Evolutionary conservation across 2,329 filamentous ascomycete species (phyloP), one percentile per base, ranked within the genome.

Genomic region (Fusarium sp.): DNA sequence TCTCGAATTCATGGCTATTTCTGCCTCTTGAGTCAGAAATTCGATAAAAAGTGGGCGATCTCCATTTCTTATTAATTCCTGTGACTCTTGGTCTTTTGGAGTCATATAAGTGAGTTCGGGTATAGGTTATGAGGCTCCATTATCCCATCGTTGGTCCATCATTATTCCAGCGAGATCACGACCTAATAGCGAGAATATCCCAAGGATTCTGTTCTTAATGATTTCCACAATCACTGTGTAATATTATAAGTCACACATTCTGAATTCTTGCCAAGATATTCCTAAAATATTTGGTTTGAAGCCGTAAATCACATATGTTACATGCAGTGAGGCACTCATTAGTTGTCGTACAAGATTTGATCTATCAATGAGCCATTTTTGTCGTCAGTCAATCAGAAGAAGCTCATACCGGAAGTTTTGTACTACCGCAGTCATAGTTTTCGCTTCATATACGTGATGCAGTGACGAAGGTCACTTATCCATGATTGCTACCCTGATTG

Each of bases 351-450:
- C 14, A 13, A 31, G 4, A 5, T 20, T 29, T 27, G 27, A 27
- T 27, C 13, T 46, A 22, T 12, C 10, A 18, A 36, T 8, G 3
- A 29, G 44, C 5, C 3, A 2, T 11, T 22, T 33, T 2, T 6
- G 5, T 49, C 0, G 4, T 22, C n/a, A 50, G 8, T 13, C n/a
- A 35, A 25, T 50, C 7, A 49, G 11, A 8, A 13, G 5, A 15
- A 14, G 3, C 17, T 35, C 5, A 20, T 25, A 11, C 4, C 0
- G 0, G 17, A 25, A 35, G 6, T 0, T 0, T 18, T 5, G 9
- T 20, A 13, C 9, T 5, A 35, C 14, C 12, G 2, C 47, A 1
- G 4, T 39, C 1, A n/a, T 33, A 25, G 6, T 1, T 10, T 5
- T 38, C 6, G 31, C 42, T 65, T 53, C 36, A 14, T 9, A 33